Evolutionary conservation across 768 basidiomycete genomes (phyloP), one percentile per base, ranked within the genome.

Genomic region (Boletus tomentosulus): DNA sequence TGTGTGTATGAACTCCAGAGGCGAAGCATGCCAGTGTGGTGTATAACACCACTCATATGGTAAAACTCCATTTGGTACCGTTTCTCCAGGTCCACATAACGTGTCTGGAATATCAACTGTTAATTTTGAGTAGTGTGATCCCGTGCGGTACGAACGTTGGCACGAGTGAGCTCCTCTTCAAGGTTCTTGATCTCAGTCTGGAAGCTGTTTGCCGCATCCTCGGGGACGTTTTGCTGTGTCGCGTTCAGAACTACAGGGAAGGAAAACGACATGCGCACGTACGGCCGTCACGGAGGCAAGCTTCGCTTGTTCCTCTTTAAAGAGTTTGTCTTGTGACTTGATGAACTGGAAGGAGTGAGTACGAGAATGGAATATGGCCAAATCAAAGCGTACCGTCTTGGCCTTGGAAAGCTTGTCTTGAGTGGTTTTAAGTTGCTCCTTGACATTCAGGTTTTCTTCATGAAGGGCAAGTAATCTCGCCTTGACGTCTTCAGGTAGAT

Each of bases 261-360:
- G 33, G 55, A 34, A 43, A 46, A 56, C 3, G 38, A 46, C 6
- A 24, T 19, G 3, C 56, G 46, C 38, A 68, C 76, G 57, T 58
- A 85, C 85, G 38, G 79, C 69, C 33, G 70, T 69, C 51, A 71
- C 62, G 22, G 73, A 75, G 30, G 72, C 74, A 60, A 77, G 78
- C 48, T 83, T 80, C 5, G 84, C 82, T 47, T 86, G 84, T 63
- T 87, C 86, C 63, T 92, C 89, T 60, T 87, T 88, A 72, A 94
- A 87, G 28, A 92, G 76, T 58, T 88, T 89, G 72, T 97, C 93
- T 68, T 96, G 94, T 31, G 85, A 79, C 67, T 92, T 92, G 74
- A 98, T 92, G 70, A 96, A 94, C 90, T 95, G 62, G 15, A 53
- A 24, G n/a, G 24, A 35, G 15, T 57, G 28, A 57, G 31, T 37